Conservation (phyloP, 441 rosid genomes). For the Capsella rubella region DNA sequence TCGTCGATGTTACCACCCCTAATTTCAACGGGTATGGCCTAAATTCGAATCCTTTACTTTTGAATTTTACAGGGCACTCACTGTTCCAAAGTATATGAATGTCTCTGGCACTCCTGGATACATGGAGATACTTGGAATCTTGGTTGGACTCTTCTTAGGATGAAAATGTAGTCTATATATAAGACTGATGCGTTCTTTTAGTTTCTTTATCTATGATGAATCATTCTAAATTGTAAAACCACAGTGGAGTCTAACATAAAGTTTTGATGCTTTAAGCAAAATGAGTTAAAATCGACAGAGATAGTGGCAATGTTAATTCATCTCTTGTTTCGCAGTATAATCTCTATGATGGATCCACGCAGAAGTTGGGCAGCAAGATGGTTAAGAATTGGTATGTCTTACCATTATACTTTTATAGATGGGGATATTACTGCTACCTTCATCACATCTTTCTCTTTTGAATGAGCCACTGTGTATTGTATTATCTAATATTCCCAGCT, state of each 20-base stretch:
- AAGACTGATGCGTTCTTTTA: not conserved
- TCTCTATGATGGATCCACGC: slow-evolving; percentile 91
- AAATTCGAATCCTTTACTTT: not conserved
- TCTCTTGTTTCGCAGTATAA: slow-evolving; percentile 54
- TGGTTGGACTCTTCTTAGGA: not conserved
- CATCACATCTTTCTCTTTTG: slow-evolving; percentile 1
- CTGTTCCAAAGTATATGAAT: not conserved
- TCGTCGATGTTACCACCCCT: slow-evolving; percentile 90
- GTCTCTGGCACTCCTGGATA: not conserved
- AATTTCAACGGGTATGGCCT: slow-evolving; percentile 79
- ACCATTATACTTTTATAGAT: slow-evolving; percentile 15
- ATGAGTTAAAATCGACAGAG: slow-evolving; percentile 3
- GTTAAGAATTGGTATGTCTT: slow-evolving; percentile 78
- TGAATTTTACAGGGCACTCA: not conserved
- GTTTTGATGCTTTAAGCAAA: slow-evolving; percentile 30
- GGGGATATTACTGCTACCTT: not conserved
- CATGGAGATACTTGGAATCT: not conserved
- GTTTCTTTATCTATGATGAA: no score
- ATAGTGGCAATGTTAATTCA: not conserved
- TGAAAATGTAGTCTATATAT: not conserved
- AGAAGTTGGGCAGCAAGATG: slow-evolving; percentile 97
- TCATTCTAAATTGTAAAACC: not conserved
- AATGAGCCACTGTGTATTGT: slow-evolving; percentile 1
- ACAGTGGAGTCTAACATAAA: not conserved
- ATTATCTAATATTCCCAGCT: slow-evolving; percentile 2